Percentiles rank a stretch among this genome's conserved stretches.
Evolutionary conservation across 441 rosid species (phyloP).

Genomic region (Daphne laureola): DNA sequence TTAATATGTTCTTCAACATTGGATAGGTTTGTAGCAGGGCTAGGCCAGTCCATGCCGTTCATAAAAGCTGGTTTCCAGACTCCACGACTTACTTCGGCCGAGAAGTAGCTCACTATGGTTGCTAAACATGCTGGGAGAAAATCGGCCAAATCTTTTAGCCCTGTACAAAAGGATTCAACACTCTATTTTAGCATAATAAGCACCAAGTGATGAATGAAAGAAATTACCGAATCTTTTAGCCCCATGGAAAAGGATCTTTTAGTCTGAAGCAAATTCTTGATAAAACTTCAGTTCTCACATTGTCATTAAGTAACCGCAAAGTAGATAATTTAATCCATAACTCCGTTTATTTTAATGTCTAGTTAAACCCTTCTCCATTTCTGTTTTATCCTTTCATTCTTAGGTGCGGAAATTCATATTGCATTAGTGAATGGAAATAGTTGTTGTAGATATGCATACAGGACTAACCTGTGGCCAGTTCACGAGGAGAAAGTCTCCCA

Average conservation of each 20-base stretch:
- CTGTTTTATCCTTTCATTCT: neutral
- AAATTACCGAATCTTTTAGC: no score
- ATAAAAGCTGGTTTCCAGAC: slow-evolving; percentile 74
- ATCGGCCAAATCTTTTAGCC: slow-evolving; percentile 71
- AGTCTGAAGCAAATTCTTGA: no score
- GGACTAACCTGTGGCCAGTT: slow-evolving; percentile 61
- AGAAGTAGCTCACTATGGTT: slow-evolving; percentile 71
- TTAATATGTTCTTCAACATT: slow-evolving; percentile 61
- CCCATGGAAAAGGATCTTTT: no score
- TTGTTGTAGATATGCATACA: slow-evolving; percentile 8
- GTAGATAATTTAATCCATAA: neutral
- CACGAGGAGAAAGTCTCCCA: slow-evolving; percentile 73
- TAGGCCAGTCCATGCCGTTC: slow-evolving; percentile 84
- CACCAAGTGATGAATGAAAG: no score
- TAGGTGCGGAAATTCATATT: slow-evolving; percentile 5
- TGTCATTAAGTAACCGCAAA: no score
- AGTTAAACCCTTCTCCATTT: neutral
- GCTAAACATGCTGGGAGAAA: slow-evolving; percentile 69
- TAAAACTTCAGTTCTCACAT: no score
- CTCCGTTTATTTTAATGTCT: neutral
- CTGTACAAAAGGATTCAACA: slow-evolving; percentile 27
- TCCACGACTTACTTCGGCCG: slow-evolving; percentile 69
- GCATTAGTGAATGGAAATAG: neutral
- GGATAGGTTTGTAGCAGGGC: slow-evolving; percentile 69
- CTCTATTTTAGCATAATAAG: no score